These are phyloP conservation scores for Megacollybia marginata DNA, from an alignment of 768 basidiomycete species.

Conservation along the genomic window DNA sequence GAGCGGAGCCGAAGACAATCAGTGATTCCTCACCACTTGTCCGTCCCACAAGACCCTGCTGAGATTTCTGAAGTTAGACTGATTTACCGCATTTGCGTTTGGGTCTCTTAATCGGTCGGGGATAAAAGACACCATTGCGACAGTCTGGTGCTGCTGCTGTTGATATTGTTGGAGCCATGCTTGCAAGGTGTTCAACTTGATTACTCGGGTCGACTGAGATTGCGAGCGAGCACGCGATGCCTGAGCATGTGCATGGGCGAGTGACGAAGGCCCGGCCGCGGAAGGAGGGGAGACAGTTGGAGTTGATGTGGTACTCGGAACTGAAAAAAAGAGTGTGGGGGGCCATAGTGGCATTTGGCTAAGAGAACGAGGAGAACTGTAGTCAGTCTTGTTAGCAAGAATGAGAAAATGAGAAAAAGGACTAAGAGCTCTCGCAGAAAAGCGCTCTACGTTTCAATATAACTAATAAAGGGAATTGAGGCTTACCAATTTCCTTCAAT, in stretches of 20 bases:
- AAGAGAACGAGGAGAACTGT: slow-evolving; percentile 6
- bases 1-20: neutral
- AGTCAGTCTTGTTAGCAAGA: neutral
- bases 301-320: slow-evolving; percentile 34
- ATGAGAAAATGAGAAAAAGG: neutral
- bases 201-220: neutral
- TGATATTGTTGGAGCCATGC: slow-evolving; percentile 38
- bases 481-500: slow-evolving; percentile 68
- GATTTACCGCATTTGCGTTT: slow-evolving; percentile 40
- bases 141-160: slow-evolving; percentile 21
- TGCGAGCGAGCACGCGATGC: neutral
- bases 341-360: slow-evolving; percentile 56
- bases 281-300: slow-evolving; percentile 17
- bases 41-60: slow-evolving; percentile 44
- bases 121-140: slow-evolving; percentile 56
- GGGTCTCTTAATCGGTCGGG: slow-evolving; percentile 49
- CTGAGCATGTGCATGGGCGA: neutral
- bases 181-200: slow-evolving; percentile 11
- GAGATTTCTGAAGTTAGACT: slow-evolving; percentile 46
- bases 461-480: neutral
- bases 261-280: neutral
- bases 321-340: slow-evolving; percentile 30
- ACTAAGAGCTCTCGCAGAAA: neutral
- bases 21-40: slow-evolving; percentile 36
- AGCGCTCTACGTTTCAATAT: neutral